A percentile compares a stretch with the other conserved stretches of the same genome.
Conservation (phyloP, 352 stramenopile species). For the Globisporangium okanoganense region DNA sequence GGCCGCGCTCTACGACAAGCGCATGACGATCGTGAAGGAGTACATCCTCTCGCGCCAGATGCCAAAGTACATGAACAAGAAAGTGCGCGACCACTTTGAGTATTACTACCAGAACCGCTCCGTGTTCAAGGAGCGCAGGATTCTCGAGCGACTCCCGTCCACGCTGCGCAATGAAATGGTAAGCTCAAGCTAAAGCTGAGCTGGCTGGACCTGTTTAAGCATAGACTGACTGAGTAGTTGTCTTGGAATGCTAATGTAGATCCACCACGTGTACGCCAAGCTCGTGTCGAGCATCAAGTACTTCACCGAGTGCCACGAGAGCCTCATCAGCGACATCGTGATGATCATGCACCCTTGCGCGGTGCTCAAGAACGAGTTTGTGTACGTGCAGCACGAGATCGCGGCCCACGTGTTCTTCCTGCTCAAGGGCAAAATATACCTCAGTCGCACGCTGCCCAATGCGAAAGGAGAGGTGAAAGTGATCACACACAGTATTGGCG, state of each 20-base stretch:
- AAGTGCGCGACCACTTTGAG: conserved; percentile 75
- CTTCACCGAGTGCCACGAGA: conserved; percentile 73
- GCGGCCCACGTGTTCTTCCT: conserved; percentile 83
- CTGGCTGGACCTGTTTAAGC: not conserved
- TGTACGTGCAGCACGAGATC: conserved; percentile 82
- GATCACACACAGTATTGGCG: conserved; percentile 37
- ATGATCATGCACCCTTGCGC: conserved; percentile 77
- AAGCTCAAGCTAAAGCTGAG: not conserved
- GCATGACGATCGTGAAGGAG: conserved; percentile 81
- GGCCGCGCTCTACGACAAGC: conserved; percentile 67
- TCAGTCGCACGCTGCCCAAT: conserved; percentile 50
- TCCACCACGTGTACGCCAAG: conserved; percentile 72
- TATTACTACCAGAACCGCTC: conserved; percentile 86
- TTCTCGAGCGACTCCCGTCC: conserved; percentile 62
- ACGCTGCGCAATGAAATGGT: conserved; percentile 83
- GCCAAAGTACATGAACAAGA: conserved; percentile 68
- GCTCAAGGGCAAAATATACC: conserved; percentile 64
- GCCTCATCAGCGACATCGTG: conserved; percentile 80
- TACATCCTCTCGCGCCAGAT: conserved; percentile 81
- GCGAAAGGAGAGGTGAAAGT: conserved; percentile 47
- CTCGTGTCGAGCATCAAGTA: conserved; percentile 69
- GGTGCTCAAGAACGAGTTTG: conserved; percentile 70
- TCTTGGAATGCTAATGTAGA: conserved; percentile 25
- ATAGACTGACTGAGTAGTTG: not conserved
- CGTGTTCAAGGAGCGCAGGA: conserved; percentile 71